Evolutionary conservation across 208 protist species (phyloP), one percentile per base, ranked within the genome.

Genomic region (Phytomonas francai): DNA sequence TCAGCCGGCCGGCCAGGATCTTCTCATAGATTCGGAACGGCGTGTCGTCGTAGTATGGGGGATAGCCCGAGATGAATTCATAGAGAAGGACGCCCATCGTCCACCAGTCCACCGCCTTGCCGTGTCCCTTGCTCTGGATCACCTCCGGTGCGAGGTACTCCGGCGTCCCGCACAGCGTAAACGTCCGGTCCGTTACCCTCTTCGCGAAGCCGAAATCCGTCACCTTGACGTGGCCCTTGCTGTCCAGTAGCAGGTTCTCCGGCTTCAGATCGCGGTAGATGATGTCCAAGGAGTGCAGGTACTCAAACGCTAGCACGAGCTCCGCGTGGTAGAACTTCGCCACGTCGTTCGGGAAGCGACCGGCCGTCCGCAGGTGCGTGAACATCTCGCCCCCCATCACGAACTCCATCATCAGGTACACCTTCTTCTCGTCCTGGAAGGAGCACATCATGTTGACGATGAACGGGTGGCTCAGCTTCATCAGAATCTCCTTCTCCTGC

Each of bases 101-200:
- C 97, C 97, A 99, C 96, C 95, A 98, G 81, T 99, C 97, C 31
- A 98, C 95, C 32, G 92, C 90, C 80, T 97, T 98, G 22, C 94
- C 94, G 77, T 98, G 94, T 0, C 88, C 91, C 65, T 94, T 90
- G 59, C 87, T 88, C 72, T 88, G 76, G 27, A 98, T 83, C 70
- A 98, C 90, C 81, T 98, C 94, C 30, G 96, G 92, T 27, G 97
- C 88, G 56, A 96, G 78, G 76, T 93, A 96, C 63, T 89, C 85
- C 36, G 92, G 89, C 45, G 92, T 95, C 36, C 92, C 92, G 73
- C 92, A 97, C 36, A 94, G 77, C 61, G 92, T 95, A 76, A 91
- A 94, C 34, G 84, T 92, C 56, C 86, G 83, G 63, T 91, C 81
- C 25, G 74, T 63, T 57, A 93, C 82, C 76, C 87, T 81, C 85